Percentiles rank a stretch among this genome's conserved stretches.
These are phyloP conservation scores for Botrytis sinoallii DNA, from an alignment of 2,329 filamentous ascomycete species.

Conservation along the genomic window DNA sequence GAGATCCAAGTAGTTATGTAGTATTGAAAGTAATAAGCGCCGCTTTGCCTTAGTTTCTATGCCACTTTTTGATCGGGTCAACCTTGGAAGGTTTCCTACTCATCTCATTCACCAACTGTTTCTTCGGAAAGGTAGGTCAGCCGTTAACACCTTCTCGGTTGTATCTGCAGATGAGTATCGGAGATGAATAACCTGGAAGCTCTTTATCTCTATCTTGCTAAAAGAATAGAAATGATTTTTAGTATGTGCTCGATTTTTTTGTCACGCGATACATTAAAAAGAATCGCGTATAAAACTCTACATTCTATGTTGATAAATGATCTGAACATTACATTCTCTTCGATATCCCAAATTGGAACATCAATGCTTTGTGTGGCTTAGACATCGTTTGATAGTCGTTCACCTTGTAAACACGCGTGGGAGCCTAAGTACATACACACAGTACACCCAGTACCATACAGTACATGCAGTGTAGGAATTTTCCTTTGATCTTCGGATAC, in stretches of 20 bases:
- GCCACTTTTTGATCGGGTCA: background rate
- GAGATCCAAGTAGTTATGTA: background rate
- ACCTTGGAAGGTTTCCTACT: background rate
- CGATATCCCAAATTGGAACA: background rate
- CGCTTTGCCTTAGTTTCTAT: conserved; percentile 5
- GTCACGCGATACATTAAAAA: background rate
- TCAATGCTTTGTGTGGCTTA: background rate
- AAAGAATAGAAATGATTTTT: background rate
- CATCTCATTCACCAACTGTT: conserved; percentile 3
- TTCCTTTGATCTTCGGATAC: conserved; percentile 13
- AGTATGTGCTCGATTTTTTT: background rate
- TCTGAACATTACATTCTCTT: background rate
- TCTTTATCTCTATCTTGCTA: background rate
- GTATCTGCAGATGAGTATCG: conserved; percentile 4
- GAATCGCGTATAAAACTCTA: background rate
- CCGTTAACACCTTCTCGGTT: conserved; percentile 9
- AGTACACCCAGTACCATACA: background rate
- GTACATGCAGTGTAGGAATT: background rate
- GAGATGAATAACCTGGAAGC: background rate
- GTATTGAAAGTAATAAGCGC: conserved; percentile 16
- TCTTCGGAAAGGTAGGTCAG: conserved; percentile 5
- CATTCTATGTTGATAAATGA: background rate
- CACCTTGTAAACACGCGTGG: background rate
- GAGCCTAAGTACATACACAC: background rate
- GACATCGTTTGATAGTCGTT: background rate